These are phyloP conservation scores for Moesziomyces parantarcticus DNA, from an alignment of 1,284 basidiomycete species.

Conservation along the genomic window DNA sequence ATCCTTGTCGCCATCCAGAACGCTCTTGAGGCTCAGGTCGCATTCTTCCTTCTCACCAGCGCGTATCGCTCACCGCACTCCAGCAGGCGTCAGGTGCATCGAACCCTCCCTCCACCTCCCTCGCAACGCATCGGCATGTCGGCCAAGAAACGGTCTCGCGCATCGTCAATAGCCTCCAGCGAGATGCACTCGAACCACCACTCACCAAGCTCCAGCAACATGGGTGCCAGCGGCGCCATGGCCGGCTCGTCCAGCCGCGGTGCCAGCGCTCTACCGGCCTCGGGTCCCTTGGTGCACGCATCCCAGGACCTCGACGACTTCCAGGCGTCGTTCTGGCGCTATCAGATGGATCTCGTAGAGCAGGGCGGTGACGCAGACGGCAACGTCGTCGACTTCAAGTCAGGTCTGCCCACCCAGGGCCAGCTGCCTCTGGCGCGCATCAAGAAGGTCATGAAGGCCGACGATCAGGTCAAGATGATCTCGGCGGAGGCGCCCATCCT, in stretches of 20 bases:
- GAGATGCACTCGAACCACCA: constrained; percentile 15
- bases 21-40: neutral
- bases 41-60: too few relatives aligned
- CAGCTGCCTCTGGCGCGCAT: constrained; percentile 66
- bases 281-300: constrained; percentile 43
- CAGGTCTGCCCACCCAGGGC: constrained; percentile 52
- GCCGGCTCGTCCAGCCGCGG: constrained; percentile 30
- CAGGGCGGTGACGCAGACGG: constrained; percentile 58
- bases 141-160: constrained; percentile 39
- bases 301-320: constrained; percentile 53
- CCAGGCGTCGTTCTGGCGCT: constrained; percentile 60
- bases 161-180: constrained; percentile 40
- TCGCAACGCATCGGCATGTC: constrained; percentile 15
- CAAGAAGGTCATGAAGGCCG: constrained; percentile 68
- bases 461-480: constrained; percentile 68
- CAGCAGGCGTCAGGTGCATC: neutral
- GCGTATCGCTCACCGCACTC: neutral
- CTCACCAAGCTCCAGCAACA: constrained; percentile 4
- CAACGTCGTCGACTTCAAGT: constrained; percentile 59
- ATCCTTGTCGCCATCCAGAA: neutral
- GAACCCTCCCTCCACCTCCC: too few relatives aligned
- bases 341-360: constrained; percentile 63
- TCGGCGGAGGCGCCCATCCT: constrained; percentile 67
- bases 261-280: constrained; percentile 18
- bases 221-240: constrained; percentile 3